Percentiles rank a stretch among this genome's conserved stretches.
These are phyloP conservation scores for Kwoniella shivajii DNA, from an alignment of 1,284 basidiomycete species.

Conservation along the genomic window DNA sequence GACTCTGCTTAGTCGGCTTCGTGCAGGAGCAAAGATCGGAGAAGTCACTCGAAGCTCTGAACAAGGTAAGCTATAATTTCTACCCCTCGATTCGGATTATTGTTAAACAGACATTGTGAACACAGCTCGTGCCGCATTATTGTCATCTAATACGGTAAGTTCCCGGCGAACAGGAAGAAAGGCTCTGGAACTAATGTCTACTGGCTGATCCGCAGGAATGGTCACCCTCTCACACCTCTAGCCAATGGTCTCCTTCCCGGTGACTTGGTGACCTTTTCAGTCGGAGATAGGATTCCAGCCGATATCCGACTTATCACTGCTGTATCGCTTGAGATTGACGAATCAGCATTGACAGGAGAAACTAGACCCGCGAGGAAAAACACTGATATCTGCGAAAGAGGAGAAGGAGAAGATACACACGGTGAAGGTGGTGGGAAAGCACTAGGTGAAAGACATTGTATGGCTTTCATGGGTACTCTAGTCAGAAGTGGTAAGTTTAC, in stretches of 20 bases:
- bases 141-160: constrained; percentile 82
- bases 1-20: constrained; percentile 71
- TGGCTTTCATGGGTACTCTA: constrained; percentile 95
- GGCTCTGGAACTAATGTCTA: not conserved
- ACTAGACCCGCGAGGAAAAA: constrained; percentile 78
- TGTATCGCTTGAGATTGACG: constrained; percentile 88
- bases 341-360: constrained; percentile 93
- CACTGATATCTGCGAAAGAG: constrained; percentile 59
- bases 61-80: constrained; percentile 63
- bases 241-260: constrained; percentile 95
- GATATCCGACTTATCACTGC: constrained; percentile 81
- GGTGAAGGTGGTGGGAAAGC: constrained; percentile 63
- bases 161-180: too few relatives aligned
- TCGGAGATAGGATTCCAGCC: constrained; percentile 89
- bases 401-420: constrained; percentile 47
- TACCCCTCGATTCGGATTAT: too few relatives aligned
- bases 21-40: constrained; percentile 94
- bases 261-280: constrained; percentile 84
- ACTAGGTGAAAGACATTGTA: constrained; percentile 82
- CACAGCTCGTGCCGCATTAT: constrained; percentile 83
- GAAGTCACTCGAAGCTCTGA: constrained; percentile 89
- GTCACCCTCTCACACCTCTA: constrained; percentile 72
- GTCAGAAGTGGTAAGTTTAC: constrained; percentile 75
- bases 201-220: constrained; percentile 60
- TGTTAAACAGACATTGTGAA: too few relatives aligned